Evolutionary conservation across 1,284 basidiomycete species (phyloP).

Genomic region (Singerocomus inundabilis): DNA sequence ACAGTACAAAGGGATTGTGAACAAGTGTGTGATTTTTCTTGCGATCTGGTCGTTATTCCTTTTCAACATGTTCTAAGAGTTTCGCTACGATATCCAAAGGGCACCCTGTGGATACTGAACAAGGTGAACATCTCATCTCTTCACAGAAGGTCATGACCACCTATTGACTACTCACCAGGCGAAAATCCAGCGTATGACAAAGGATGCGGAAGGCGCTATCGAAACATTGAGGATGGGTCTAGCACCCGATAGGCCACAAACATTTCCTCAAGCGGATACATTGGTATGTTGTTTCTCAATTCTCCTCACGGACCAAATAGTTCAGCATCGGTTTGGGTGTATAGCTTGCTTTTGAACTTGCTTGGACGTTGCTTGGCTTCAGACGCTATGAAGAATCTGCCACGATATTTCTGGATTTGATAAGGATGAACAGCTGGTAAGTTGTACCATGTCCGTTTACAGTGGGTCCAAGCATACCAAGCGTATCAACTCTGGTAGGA

Average conservation of each 20-base stretch:
- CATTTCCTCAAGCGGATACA: constrained; percentile 70
- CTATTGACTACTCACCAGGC: constrained; percentile 43
- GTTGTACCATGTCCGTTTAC: constrained; percentile 14
- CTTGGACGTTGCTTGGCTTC: constrained; percentile 69
- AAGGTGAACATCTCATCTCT: constrained; percentile 40
- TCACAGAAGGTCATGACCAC: neutral
- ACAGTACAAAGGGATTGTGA: constrained; percentile 62
- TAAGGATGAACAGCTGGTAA: constrained; percentile 67
- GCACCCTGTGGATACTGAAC: constrained; percentile 75
- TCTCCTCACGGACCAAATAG: neutral
- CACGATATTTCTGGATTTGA: constrained; percentile 61
- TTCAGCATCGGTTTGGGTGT: neutral
- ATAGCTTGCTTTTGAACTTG: constrained; percentile 72
- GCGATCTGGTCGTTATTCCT: neutral
- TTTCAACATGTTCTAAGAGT: constrained; percentile 36
- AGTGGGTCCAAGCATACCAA: neutral
- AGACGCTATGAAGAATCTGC: constrained; percentile 65
- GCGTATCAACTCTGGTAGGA: constrained; percentile 41
- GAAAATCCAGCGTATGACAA: constrained; percentile 70
- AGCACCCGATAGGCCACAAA: constrained; percentile 45
- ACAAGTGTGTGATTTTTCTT: constrained; percentile 41
- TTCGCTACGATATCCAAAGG: constrained; percentile 59
- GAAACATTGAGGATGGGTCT: constrained; percentile 59
- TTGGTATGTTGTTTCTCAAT: constrained; percentile 40
- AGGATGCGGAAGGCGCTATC: constrained; percentile 63